Base-by-base conservation (phyloP, 2,329 filamentous ascomycete genomes). In the Penicillium thymicola region DNA sequence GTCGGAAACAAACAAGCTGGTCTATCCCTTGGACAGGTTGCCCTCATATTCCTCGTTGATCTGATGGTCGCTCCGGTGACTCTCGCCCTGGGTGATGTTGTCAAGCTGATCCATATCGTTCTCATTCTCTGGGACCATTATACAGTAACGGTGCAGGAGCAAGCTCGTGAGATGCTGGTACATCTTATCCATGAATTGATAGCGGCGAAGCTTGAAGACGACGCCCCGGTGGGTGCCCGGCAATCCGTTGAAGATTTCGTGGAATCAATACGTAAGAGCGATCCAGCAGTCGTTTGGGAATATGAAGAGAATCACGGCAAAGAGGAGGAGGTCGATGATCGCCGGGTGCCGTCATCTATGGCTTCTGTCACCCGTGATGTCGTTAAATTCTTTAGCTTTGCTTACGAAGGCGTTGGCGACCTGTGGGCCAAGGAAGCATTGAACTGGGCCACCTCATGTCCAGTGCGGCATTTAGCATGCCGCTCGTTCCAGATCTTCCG, bases 51-150 rank as follows among this genome's bases (percentile, higher is more conserved):
- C 54, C 82, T 99, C 2, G 95, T 99, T 5, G 95, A 99, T 72
- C 80, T 99, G 41, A 95, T 99, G 85, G 92, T 99, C 11, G 90
- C 93, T 10, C 93, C 94, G 0, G 87, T 96, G 36, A 87, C 92
- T 50, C 80, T 97, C 16, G 82, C 85, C 2, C 81, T 86, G 18
- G 90, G 96, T 45, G 89, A 89, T 65, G 84, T 97, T 3, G 91
- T 93, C 1, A 83, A 96, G 27, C 79, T 99, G 21, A 79, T 99
- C 14, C 94, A 99, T 72, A 90, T 96, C 9, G 88, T 97, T 5
- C 87, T 93, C 13, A 91, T 97, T 4, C 82, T 97, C 2, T 99
- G 94, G 94, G 95, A 99, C 71, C 93, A 97, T 68, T 97, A 99
- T 68, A 96, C 90, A 1, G 86, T 90, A 3, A 84, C 97, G 11